These are phyloP conservation scores for Kwoniella newhampshirensis DNA, from an alignment of 768 basidiomycete genomes.

Conservation along the genomic window DNA sequence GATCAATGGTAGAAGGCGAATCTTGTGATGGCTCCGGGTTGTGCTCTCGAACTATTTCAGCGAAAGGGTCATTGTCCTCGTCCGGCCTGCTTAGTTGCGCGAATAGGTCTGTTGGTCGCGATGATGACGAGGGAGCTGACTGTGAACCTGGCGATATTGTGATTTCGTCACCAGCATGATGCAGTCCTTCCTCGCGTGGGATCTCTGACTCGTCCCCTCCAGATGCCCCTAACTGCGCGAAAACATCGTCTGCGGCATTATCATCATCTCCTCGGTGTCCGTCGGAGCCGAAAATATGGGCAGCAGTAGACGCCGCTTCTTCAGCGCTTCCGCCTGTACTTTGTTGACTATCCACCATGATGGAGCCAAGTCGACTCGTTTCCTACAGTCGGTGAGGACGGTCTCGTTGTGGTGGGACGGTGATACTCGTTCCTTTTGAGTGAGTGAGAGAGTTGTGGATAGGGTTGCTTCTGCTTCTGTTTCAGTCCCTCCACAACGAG, in stretches of 20 bases:
- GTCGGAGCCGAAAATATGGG: conserved; percentile 12
- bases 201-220: neutral
- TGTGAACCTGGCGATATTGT: neutral
- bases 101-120: neutral
- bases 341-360: no score
- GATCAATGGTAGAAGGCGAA: no score
- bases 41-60: neutral
- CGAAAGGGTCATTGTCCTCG: neutral
- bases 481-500: no score
- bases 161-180: neutral
- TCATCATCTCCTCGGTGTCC: neutral
- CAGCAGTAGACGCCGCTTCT: neutral
- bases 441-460: no score
- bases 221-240: conserved; percentile 12
- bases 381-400: no score
- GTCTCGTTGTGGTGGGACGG: no score
- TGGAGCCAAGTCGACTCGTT: no score
- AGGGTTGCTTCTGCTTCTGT: no score
- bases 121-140: neutral
- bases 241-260: conserved; percentile 8
- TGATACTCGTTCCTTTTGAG: no score
- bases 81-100: neutral
- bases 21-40: neutral
- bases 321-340: neutral
- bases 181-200: neutral